Base-by-base conservation (phyloP, 1,284 basidiomycete species). In the Leccinum ponderosum region DNA sequence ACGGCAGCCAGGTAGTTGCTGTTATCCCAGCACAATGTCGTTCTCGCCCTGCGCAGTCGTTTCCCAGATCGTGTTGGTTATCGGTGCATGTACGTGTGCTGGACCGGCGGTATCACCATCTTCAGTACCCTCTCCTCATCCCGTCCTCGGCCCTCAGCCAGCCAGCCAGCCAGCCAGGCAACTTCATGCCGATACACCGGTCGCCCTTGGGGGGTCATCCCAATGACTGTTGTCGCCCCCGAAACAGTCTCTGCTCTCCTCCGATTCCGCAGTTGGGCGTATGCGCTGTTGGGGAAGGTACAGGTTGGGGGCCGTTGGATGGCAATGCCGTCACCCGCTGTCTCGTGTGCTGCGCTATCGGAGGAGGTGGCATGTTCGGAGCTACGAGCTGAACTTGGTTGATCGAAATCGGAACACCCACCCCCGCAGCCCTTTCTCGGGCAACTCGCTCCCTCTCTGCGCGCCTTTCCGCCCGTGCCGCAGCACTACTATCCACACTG, bases 201-300 rank as follows among this genome's bases (percentile, higher is more conserved):
- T 27, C 69, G 66, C 4, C 72, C 72, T 14, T 72, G 70, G 2
- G 67, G 70, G 2, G 71, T 72, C 70, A 70, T 63, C 50, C 64
- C 72, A 39, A 71, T 56, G 8, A 70, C 70, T 8, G 66, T 66
- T 62, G 76, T 74, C 33, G 74, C 75, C 3, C 75, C 77, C 1
- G 75, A 77, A 44, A 76, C 76, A 14, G 77, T 76, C 64, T 76
- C 75, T n/a, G 75, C 76, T 31, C 75, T 66, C 48, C 75, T 72
- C 53, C 77, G 72, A 53, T 66, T 75, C 39, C 73, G 71, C 11
- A 62, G 15, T 27, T 73, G 71, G 2, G 22, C 57, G n/a, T 62
- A 71, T 25, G 59, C 54, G 11, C 55, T 2, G 68, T 63, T 7
- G 66, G 66, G 3, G 73, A 64, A 15, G 69, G 64, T 52, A 63